phyloP scores from a whole-genome alignment of 805 yeast species.

The Cyberlindnera petersonii region DNA sequence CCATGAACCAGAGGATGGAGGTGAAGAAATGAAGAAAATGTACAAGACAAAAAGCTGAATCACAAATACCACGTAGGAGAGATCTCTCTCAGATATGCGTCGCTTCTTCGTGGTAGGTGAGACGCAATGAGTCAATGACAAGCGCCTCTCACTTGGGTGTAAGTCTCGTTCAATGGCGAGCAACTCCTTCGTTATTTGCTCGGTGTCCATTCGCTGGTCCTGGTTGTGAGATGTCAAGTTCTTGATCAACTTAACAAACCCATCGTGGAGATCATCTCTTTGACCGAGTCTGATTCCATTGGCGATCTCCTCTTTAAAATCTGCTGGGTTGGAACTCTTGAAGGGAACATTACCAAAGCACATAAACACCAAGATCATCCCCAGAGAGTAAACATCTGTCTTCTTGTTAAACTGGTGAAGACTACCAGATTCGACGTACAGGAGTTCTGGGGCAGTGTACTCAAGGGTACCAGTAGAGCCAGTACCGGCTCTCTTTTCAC shows the following conservation, averaged over 20 bases:
- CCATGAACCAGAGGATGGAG: too few species aligned
- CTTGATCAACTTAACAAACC: slow-evolving; percentile 37
- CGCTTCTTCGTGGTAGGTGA: background rate
- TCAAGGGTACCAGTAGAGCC: slow-evolving; percentile 89
- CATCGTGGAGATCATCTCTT: slow-evolving; percentile 24
- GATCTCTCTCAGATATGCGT: background rate
- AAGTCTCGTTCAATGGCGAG: slow-evolving; percentile 15
- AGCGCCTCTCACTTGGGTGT: background rate
- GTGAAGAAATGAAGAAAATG: background rate
- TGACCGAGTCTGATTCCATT: slow-evolving; percentile 16
- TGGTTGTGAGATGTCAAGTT: slow-evolving; percentile 36
- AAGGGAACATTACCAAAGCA: slow-evolving; percentile 74
- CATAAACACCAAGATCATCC: slow-evolving; percentile 73
- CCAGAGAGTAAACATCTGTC: slow-evolving; percentile 80
- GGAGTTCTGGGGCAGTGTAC: slow-evolving; percentile 76
- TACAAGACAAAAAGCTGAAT: background rate
- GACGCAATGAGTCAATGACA: slow-evolving; percentile 3
- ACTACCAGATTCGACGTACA: slow-evolving; percentile 10
- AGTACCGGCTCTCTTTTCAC: slow-evolving; percentile 58
- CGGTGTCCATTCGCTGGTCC: slow-evolving; percentile 40
- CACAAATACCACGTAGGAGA: background rate
- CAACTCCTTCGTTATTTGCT: slow-evolving; percentile 33
- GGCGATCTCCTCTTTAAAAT: slow-evolving; percentile 33
- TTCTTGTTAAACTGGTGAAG: slow-evolving; percentile 54
- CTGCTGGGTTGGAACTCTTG: slow-evolving; percentile 24